Conservation (phyloP, 345 rosid genomes). For the Salix caprea region DNA sequence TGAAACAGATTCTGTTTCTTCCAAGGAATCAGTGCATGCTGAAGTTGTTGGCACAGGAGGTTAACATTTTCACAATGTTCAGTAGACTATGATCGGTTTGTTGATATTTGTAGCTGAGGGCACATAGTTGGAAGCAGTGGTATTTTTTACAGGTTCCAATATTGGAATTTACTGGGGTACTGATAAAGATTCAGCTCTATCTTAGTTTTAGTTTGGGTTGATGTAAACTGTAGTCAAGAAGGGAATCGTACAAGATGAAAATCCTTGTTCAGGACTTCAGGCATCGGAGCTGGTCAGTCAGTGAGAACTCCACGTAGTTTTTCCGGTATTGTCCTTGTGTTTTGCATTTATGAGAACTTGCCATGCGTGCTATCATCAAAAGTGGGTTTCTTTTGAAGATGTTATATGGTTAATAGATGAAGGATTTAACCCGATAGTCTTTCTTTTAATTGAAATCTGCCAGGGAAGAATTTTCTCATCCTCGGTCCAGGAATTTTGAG, state of each 20-base stretch:
- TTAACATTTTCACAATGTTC: slow-evolving; percentile 4
- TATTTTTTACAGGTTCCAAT: slow-evolving; percentile 5
- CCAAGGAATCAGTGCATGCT: slow-evolving; percentile 38
- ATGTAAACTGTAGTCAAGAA: slow-evolving; percentile 5
- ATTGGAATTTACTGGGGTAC: background rate
- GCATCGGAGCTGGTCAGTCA: background rate
- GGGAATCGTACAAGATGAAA: background rate
- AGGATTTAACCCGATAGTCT: background rate
- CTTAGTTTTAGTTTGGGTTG: background rate
- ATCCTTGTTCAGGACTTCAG: background rate
- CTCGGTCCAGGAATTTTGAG: background rate
- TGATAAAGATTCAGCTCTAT: slow-evolving; percentile 4
- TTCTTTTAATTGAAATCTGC: background rate
- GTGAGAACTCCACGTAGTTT: background rate
- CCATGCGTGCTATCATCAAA: slow-evolving; percentile 1
- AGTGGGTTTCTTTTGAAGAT: slow-evolving; percentile 10
- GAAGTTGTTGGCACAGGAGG: slow-evolving; percentile 36
- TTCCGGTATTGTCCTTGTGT: background rate
- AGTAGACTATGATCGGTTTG: slow-evolving; percentile 9
- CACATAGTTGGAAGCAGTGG: background rate
- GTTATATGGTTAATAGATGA: slow-evolving; percentile 1
- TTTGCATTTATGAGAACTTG: background rate
- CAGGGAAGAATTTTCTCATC: slow-evolving; percentile 3
- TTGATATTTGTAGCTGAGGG: slow-evolving; percentile 13
- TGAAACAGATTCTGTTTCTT: slow-evolving; percentile 31